These are phyloP conservation scores for Pachysolen tannophilus DNA, from an alignment of 805 yeast species.

Conservation along the genomic window DNA sequence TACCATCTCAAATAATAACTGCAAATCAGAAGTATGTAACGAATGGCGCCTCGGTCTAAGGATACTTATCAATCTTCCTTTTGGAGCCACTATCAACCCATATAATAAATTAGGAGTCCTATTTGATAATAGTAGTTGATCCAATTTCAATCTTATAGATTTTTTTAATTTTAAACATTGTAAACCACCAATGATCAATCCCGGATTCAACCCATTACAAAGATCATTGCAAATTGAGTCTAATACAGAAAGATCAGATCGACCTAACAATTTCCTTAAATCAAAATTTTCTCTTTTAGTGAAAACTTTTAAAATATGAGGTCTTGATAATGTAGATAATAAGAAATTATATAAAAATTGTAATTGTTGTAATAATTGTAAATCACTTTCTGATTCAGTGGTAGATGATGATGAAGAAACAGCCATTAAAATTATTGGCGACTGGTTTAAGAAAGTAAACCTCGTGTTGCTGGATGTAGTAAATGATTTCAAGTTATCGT, in stretches of 20 bases:
- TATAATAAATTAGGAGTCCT: constrained; percentile 56
- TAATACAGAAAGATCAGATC: constrained; percentile 65
- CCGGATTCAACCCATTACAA: constrained; percentile 43
- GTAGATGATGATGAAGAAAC: constrained; percentile 32
- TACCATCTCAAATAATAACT: constrained; percentile 63
- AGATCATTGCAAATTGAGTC: constrained; percentile 54
- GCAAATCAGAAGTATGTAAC: constrained; percentile 75
- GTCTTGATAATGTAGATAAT: constrained; percentile 75
- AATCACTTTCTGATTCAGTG: constrained; percentile 42
- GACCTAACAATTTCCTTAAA: constrained; percentile 64
- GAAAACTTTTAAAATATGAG: constrained; percentile 64
- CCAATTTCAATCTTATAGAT: constrained; percentile 48
- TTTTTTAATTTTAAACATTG: constrained; percentile 55
- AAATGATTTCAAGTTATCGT: constrained; percentile 39
- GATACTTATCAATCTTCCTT: constrained; percentile 58
- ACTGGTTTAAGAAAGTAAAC: constrained; percentile 52
- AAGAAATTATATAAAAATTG: constrained; percentile 69
- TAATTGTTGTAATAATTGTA: constrained; percentile 53
- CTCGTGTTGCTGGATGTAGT: constrained; percentile 36
- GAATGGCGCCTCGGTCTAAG: constrained; percentile 74
- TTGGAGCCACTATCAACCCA: constrained; percentile 61
- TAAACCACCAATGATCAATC: constrained; percentile 55
- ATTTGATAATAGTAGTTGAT: constrained; percentile 41
- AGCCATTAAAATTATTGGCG: constrained; percentile 71
- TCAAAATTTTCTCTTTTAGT: constrained; percentile 73